phyloP scores from a whole-genome alignment of 2,329 filamentous ascomycete genomes.

The Coleophoma cylindrospora region DNA sequence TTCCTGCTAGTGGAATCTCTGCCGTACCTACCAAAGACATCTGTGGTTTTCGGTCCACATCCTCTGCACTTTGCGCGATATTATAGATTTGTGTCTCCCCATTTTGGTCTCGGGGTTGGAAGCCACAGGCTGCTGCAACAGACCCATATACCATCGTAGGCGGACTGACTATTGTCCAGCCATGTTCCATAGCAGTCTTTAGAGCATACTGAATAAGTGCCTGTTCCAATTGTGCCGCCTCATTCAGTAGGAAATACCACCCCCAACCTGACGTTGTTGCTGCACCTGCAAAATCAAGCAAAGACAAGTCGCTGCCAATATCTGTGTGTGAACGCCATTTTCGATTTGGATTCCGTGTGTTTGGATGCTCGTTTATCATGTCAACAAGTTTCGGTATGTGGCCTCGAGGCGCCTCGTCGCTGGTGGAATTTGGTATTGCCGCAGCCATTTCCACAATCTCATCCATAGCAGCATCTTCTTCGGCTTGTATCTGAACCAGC shows the following conservation, averaged over 20 bases:
- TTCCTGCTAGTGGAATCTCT: slow-evolving; percentile 89
- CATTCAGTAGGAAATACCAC: slow-evolving; percentile 94
- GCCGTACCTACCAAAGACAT: slow-evolving; percentile 82
- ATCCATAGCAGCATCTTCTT: slow-evolving; percentile 51
- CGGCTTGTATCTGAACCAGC: slow-evolving; percentile 53
- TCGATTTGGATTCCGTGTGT: slow-evolving; percentile 22
- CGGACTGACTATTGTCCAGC: slow-evolving; percentile 78
- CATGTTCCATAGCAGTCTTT: slow-evolving; percentile 62
- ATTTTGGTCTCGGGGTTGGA: slow-evolving; percentile 85
- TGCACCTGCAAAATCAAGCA: slow-evolving; percentile 85
- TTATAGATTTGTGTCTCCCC: slow-evolving; percentile 91
- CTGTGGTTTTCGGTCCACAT: slow-evolving; percentile 59
- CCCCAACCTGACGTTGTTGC: slow-evolving; percentile 88
- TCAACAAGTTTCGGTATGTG: slow-evolving; percentile 58
- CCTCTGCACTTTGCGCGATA: slow-evolving; percentile 61
- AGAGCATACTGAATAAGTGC: slow-evolving; percentile 86
- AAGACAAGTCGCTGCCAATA: slow-evolving; percentile 77
- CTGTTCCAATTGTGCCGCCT: slow-evolving; percentile 90
- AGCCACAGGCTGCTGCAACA: slow-evolving; percentile 86
- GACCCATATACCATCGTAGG: slow-evolving; percentile 90
- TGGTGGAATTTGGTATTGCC: slow-evolving; percentile 83
- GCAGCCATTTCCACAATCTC: slow-evolving; percentile 74
- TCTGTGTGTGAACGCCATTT: slow-evolving; percentile 73
- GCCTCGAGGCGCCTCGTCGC: slow-evolving; percentile 67
- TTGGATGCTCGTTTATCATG: slow-evolving; percentile 73